These are phyloP conservation scores for Alternaria metachromatica DNA, from an alignment of 2,329 filamentous ascomycete species.

Conservation along the genomic window DNA sequence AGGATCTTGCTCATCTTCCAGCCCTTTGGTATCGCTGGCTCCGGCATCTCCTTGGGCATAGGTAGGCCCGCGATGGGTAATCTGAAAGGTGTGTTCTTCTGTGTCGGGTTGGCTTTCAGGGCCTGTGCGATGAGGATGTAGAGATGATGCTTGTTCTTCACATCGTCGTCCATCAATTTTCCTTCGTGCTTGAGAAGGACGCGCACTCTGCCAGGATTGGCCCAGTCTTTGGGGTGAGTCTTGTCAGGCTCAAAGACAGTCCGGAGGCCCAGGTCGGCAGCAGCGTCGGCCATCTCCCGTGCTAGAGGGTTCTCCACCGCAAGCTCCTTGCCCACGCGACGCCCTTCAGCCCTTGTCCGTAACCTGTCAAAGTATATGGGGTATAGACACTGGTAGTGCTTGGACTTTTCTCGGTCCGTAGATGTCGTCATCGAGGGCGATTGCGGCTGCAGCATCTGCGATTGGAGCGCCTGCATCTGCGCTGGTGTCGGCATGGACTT, in stretches of 20 bases:
- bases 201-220: constrained; percentile 89
- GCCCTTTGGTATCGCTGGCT: constrained; percentile 73
- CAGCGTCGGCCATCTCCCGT: constrained; percentile 84
- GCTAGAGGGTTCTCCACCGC: constrained; percentile 88
- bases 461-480: constrained; percentile 38
- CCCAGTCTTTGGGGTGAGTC: constrained; percentile 95
- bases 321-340: constrained; percentile 74
- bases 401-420: constrained; percentile 63
- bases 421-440: constrained; percentile 51
- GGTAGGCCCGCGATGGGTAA: constrained; percentile 77
- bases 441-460: constrained; percentile 45
- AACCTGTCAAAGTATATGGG: constrained; percentile 91
- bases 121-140: constrained; percentile 81
- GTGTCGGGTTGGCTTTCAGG: constrained; percentile 79
- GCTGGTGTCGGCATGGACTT: constrained; percentile 36
- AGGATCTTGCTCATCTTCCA: constrained; percentile 89
- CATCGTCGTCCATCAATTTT: constrained; percentile 55
- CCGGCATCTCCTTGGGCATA: constrained; percentile 70
- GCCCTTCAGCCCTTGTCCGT: constrained; percentile 77
- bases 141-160: constrained; percentile 85
- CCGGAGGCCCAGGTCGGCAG: constrained; percentile 66
- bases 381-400: constrained; percentile 87
- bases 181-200: constrained; percentile 73
- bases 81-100: constrained; percentile 71
- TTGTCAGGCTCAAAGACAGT: constrained; percentile 90